A percentile compares a stretch with the other conserved stretches of the same genome.
These are phyloP conservation scores for Lachnellula arida DNA, from an alignment of 2,329 filamentous ascomycete genomes.

Conservation along the genomic window DNA sequence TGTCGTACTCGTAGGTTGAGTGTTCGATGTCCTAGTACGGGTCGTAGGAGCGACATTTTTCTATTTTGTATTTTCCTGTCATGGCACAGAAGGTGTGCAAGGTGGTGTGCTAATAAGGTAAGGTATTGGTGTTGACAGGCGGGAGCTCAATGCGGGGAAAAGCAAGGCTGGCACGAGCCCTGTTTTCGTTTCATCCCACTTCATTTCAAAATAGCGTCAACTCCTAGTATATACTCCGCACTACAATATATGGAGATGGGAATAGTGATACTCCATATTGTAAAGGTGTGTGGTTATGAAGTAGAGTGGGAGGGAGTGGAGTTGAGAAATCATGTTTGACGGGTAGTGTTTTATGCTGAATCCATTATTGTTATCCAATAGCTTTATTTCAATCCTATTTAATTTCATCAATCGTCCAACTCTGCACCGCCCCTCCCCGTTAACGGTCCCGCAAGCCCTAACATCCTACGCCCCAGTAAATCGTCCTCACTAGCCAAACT, in stretches of 20 bases:
- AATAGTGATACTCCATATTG: too few relatives aligned
- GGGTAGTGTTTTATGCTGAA: too few relatives aligned
- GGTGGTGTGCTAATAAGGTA: neutral
- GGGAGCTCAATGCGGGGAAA: neutral
- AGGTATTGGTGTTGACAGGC: neutral
- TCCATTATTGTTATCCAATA: too few relatives aligned
- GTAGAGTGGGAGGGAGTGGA: too few relatives aligned
- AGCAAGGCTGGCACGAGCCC: neutral
- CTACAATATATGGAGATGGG: too few relatives aligned
- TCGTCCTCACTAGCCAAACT: constrained; percentile 54
- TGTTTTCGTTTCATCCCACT: too few relatives aligned
- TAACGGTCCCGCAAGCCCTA: constrained; percentile 47
- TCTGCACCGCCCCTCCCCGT: constrained; percentile 36
- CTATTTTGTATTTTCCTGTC: neutral
- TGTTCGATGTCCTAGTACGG: constrained; percentile 8
- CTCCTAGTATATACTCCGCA: too few relatives aligned
- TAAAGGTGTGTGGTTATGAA: too few relatives aligned
- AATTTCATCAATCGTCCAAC: constrained; percentile 16
- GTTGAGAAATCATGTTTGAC: too few relatives aligned
- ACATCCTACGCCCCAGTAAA: constrained; percentile 50
- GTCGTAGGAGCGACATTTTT: constrained; percentile 19
- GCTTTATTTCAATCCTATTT: neutral
- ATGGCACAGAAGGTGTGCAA: neutral
- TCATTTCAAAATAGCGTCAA: too few relatives aligned
- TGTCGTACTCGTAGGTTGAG: constrained; percentile 6